phyloP scores from a whole-genome alignment of 495 filamentous ascomycete species.

The Penicillium samsonianum region DNA sequence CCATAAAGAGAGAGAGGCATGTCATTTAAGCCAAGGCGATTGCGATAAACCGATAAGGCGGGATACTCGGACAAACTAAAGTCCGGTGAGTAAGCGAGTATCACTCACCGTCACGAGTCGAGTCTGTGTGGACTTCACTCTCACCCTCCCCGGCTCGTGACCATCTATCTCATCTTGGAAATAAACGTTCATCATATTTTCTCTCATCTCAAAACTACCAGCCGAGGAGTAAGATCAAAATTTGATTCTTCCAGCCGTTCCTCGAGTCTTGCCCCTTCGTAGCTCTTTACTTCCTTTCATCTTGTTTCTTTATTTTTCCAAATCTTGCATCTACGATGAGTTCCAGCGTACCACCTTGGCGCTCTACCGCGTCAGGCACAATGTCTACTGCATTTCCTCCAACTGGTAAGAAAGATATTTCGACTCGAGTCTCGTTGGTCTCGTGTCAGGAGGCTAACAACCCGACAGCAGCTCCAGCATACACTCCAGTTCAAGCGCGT shows the following conservation, averaged over 20 bases:
- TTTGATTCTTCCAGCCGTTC: slow-evolving; percentile 2
- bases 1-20: slow-evolving; percentile 4
- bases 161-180: slow-evolving; percentile 5
- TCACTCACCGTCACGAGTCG: slow-evolving; percentile 1
- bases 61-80: slow-evolving; percentile 17
- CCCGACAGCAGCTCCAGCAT: slow-evolving; percentile 44
- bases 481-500: slow-evolving; percentile 53
- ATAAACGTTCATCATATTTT: slow-evolving; percentile 5
- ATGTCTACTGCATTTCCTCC: slow-evolving; percentile 29
- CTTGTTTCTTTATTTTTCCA: slow-evolving; percentile 22
- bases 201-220: slow-evolving; percentile 2
- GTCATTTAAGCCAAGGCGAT: background rate
- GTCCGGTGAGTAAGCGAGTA: slow-evolving; percentile 25
- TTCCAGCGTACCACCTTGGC: slow-evolving; percentile 48
- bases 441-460: slow-evolving; percentile 13
- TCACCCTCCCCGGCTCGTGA: background rate
- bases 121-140: slow-evolving; percentile 1
- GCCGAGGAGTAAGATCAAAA: slow-evolving; percentile 15
- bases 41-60: slow-evolving; percentile 26
- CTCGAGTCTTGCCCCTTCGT: slow-evolving; percentile 17
- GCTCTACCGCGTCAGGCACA: slow-evolving; percentile 37
- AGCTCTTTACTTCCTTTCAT: slow-evolving; percentile 21
- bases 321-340: slow-evolving; percentile 34
- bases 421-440: background rate
- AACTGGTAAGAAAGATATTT: slow-evolving; percentile 34